Base-by-base conservation (phyloP, 2,329 filamentous ascomycete species). In the Aspergillus piperis region DNA sequence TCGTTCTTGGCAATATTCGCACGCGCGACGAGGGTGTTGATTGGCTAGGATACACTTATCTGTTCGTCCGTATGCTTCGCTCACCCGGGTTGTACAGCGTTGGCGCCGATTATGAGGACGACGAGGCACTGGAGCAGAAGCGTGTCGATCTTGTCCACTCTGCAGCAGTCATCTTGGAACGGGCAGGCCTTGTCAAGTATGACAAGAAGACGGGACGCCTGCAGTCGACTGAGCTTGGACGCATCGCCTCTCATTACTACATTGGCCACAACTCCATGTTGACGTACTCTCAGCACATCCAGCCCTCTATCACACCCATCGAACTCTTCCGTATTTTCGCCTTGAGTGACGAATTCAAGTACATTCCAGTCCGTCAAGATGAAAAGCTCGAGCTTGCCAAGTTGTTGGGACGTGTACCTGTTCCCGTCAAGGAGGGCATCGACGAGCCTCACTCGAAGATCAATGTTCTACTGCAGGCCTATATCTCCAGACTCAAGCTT, bases 391-490 rank as follows among this genome's bases (percentile, higher is more conserved):
- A 99, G 77, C 83, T 99, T 56, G 92, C 92, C 5, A 97, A 98
- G 75, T 82, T 99, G 32, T 83, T 99, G 21, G 89, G 90, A 8
- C 86, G 90, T 66, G 95, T 99, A 0, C 95, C 95, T 1, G 92
- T 99, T 58, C 95, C 95, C 3, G 92, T 99, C 68, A 99, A 99
- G 77, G 95, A 99, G 78, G 92, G 92, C 68, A 93, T 98, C 54
- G 95, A 99, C 73, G 95, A 99, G 77, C 89, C 95, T 1, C 92
- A 96, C 66, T 92, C 93, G 60, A 99, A 99, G 82, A 97, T 99
- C 78, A 99, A 99, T 69, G 95, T 99, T 41, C 85, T 99, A 23
- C 82, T 99, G 5, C 95, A 99, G 76, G 95, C 95, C 3, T 99
- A 95, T 73, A 97, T 99, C 61, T 98, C 94, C 50, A 87, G 95